phyloP scores from a whole-genome alignment of 371 early-diverging fungal species.

The Batrachochytrium dendrobatidis region DNA sequence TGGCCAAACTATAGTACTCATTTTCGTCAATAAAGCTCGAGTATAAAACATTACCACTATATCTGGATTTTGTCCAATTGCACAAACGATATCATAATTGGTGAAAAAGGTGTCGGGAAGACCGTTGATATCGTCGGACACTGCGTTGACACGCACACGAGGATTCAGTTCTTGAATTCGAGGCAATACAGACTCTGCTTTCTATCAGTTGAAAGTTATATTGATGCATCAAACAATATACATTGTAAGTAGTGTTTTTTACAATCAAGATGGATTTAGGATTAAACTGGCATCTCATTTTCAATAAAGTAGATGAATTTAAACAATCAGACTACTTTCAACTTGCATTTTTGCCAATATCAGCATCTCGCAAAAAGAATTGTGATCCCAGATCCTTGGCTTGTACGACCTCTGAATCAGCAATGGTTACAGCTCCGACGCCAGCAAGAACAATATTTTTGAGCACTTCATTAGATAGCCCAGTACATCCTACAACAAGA shows the following conservation, averaged over 20 bases:
- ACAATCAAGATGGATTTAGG: no score
- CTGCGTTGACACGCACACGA: slow-evolving; percentile 55
- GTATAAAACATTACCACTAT: background rate
- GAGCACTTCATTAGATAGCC: slow-evolving; percentile 67
- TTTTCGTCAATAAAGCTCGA: background rate
- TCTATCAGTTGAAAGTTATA: slow-evolving; percentile 44
- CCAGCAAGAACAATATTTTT: slow-evolving; percentile 91
- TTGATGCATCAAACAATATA: slow-evolving; percentile 3
- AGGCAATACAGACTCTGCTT: slow-evolving; percentile 54
- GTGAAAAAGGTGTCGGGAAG: slow-evolving; percentile 48
- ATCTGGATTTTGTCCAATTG: slow-evolving; percentile 1
- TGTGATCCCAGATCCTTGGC: slow-evolving; percentile 69
- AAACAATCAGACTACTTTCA: background rate
- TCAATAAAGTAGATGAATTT: no score
- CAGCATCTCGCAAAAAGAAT: slow-evolving; percentile 55
- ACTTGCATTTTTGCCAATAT: slow-evolving; percentile 64
- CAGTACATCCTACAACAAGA: slow-evolving; percentile 59
- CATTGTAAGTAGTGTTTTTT: no score
- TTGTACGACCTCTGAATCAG: slow-evolving; percentile 51
- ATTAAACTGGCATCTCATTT: no score
- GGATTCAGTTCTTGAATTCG: slow-evolving; percentile 64
- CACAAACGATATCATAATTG: slow-evolving; percentile 56
- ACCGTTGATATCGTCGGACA: slow-evolving; percentile 37
- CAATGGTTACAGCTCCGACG: slow-evolving; percentile 63
- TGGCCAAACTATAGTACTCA: background rate